Evolutionary conservation across 1,284 basidiomycete genomes (phyloP).

Genomic region (Neonothopanus nambi): DNA sequence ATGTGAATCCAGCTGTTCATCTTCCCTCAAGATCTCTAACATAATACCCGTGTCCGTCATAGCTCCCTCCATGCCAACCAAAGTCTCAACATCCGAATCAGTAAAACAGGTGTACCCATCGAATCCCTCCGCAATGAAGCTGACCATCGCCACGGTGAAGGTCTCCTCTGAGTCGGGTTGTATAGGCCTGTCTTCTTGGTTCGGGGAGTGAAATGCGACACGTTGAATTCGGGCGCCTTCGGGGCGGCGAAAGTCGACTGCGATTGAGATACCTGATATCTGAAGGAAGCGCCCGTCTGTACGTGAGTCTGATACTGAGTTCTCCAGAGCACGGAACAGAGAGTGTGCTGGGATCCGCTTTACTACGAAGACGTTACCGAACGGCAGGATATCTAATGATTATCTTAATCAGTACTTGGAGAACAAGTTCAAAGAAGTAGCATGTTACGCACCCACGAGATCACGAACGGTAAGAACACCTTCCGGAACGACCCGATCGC

Average conservation of each 20-base stretch:
- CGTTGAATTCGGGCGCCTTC: conserved; percentile 13
- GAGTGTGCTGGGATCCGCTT: background rate
- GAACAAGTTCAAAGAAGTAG: background rate
- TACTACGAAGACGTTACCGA: conserved; percentile 9
- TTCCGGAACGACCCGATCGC: conserved; percentile 11
- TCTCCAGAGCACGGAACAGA: conserved; percentile 14
- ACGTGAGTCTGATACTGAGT: conserved; percentile 14
- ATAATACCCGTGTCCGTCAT: conserved; percentile 19
- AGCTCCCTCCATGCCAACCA: conserved; percentile 13
- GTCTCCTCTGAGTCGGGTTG: background rate
- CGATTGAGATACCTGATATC: conserved; percentile 16
- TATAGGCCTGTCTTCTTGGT: background rate
- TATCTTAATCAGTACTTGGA: background rate
- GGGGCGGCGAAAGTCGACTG: conserved; percentile 12
- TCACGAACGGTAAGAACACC: conserved; percentile 12
- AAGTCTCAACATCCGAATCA: background rate
- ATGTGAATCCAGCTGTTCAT: background rate
- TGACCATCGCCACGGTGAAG: conserved; percentile 7
- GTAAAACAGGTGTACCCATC: conserved; percentile 8
- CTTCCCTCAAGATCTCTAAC: conserved; percentile 16
- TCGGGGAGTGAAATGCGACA: background rate
- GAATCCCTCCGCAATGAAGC: conserved; percentile 13
- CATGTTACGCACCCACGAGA: conserved; percentile 6
- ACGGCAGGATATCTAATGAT: conserved; percentile 11
- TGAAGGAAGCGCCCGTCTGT: conserved; percentile 21